Base-by-base conservation (phyloP, 2,329 filamentous ascomycete genomes). In the Pseudogymnoascus pannorum region DNA sequence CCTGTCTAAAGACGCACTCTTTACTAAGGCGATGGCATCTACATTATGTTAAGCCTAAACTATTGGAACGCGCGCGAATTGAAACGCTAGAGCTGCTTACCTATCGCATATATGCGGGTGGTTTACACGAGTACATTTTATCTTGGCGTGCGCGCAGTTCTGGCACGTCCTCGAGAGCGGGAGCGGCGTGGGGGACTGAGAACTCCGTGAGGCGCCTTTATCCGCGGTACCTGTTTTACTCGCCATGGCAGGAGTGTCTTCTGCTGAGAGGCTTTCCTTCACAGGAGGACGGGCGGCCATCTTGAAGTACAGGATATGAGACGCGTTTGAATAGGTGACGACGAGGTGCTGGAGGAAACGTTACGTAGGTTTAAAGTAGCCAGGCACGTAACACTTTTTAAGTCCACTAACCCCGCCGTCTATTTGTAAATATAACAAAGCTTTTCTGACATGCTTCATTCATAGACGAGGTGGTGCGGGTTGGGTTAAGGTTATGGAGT, bases 21-120 rank as follows among this genome's bases (percentile, higher is more conserved):
- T 74, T 74, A 18, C 69, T 68, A 24, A 75, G 65, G 16, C 75
- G 72, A 29, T 66, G 66, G 51, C 74, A 76, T 62, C 74, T 75
- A 12, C n/a, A 54, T 9, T 3, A 5, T 3, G 48, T 54, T 31
- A 54, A 31, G 6, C 2, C n/a, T 4, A 5, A 31, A 11, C 26
- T 12, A 18, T 18, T 16, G 4, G 22, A 48, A 16, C 3, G 20
- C 12, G 42, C n/a, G 29, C 4, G 14, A n/a, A 26, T 29, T 51
- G 29, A 29, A 18, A 54, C 16, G 31, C 31, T 20, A 9, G n/a
- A 18, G n/a, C n/a, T 4, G 24, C 26, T 7, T 54, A 54, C 48
- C 48, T 54, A 14, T 54, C 48, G 12, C 48, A 54, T 31, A 54
- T 54, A 26, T 54, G n/a, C 14, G 24, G 24, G 48, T 54, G 24